phyloP scores from a whole-genome alignment of 768 basidiomycete species.

The Suillus subaureus region DNA sequence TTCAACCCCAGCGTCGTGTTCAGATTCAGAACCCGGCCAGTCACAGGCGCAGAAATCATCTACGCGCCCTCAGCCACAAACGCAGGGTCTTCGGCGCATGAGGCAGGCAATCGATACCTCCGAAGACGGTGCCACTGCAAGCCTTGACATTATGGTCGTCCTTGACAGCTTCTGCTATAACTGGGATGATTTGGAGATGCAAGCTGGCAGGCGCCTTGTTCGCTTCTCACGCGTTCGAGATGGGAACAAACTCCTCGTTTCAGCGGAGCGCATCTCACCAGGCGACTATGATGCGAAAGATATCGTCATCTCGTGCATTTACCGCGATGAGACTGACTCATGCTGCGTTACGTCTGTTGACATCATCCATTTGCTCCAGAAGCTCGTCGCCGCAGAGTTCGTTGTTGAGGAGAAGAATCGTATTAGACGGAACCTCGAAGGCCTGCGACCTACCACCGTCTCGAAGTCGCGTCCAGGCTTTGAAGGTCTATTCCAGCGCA shows the following conservation, averaged over 20 bases:
- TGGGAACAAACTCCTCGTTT: constrained; percentile 73
- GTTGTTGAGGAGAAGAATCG: constrained; percentile 97
- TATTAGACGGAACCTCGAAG: constrained; percentile 92
- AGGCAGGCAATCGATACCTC: constrained; percentile 28
- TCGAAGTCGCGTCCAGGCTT: constrained; percentile 81
- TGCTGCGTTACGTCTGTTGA: constrained; percentile 96
- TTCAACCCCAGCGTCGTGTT: constrained; percentile 42
- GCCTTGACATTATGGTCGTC: constrained; percentile 62
- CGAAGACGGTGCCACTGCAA: constrained; percentile 52
- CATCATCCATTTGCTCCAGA: constrained; percentile 90
- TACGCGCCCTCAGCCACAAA: constrained; percentile 8
- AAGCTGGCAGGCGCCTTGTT: constrained; percentile 78
- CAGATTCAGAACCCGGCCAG: constrained; percentile 40
- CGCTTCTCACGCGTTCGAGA: constrained; percentile 82
- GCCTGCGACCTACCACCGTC: constrained; percentile 86
- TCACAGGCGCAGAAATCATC: constrained; percentile 21
- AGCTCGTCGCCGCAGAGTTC: constrained; percentile 70
- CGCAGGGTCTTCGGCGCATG: constrained; percentile 27
- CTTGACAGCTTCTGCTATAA: constrained; percentile 54
- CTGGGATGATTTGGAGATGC: constrained; percentile 69
- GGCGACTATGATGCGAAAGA: constrained; percentile 73
- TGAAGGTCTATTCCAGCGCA: constrained; percentile 89
- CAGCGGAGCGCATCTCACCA: constrained; percentile 75
- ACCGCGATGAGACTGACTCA: constrained; percentile 70
- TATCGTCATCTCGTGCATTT: constrained; percentile 94